Base-by-base conservation (phyloP, 257 asterid species). In the Solanum medicagineum region DNA sequence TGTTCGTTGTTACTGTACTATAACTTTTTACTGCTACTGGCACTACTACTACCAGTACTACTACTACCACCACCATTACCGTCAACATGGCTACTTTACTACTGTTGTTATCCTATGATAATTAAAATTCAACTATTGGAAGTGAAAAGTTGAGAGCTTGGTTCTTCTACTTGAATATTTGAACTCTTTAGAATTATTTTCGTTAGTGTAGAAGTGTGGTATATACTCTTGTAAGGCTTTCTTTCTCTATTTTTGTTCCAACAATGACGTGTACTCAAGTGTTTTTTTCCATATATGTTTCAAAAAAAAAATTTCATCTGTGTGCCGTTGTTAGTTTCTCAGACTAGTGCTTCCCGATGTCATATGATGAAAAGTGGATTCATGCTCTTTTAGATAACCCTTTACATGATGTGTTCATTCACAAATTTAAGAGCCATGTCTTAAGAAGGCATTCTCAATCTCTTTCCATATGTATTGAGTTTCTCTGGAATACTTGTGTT, bases 51-150 rank as follows among this genome's bases (percentile, higher is more conserved):
- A 17, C 24, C 24, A 10, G 75, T 87, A 90, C 85, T 93, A 90
- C 57, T 94, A 92, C 47, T 93, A 91, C 75, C 95, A 89, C 55
- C 91, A 90, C 57, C 91, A 86, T 53, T 89, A 88, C 86, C 88
- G 89, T 36, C 89, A 89, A 24, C 91, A 85, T 40, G 86, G 75
- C 85, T 86, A 74, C n/a, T 63, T 44, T 32, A 53, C 74, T 54
- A 47, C 81, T 17, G 69, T 75, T 29, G 87, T 47, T 74, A 74
- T 74, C 47, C 14, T 45, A 74, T 24, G 11, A 24, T 47, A 74
- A 74, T 47, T 74, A 66, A 13, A 47, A 47, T 47, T 74, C 42
- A 45, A 45, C 81, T 6, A 74, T 57, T 73, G 55, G 20, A 74
- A 45, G 55, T 47, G 81, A 10, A 74, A 53, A 74, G 36, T 74